Conservation (phyloP, 768 basidiomycete species). For the Agrocybe pediades region DNA sequence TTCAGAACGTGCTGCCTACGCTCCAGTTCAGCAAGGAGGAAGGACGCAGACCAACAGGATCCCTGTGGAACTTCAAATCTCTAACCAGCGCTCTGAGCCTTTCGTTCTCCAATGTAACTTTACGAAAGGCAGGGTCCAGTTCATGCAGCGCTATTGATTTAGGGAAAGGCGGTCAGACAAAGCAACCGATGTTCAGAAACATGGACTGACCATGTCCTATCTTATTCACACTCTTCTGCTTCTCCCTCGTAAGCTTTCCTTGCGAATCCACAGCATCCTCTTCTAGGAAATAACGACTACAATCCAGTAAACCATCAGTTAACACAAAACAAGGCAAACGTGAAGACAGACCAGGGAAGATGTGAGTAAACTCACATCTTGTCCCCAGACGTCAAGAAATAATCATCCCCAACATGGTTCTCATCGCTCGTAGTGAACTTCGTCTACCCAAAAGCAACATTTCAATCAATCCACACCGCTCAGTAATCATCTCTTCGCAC, state of each 20-base stretch:
- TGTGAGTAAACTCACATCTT: conserved; percentile 59
- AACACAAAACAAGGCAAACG: no score
- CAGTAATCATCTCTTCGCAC: background rate
- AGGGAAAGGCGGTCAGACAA: background rate
- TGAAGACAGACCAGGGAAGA: no score
- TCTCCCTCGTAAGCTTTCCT: conserved; percentile 71
- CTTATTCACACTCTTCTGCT: conserved; percentile 89
- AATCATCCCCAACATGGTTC: conserved; percentile 86
- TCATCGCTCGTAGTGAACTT: conserved; percentile 84
- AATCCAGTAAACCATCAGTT: no score
- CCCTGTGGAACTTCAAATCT: conserved; percentile 80
- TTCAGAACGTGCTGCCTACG: conserved; percentile 1
- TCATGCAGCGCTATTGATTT: conserved; percentile 69
- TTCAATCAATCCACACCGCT: background rate
- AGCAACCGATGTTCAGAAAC: background rate
- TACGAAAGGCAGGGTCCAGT: conserved; percentile 79
- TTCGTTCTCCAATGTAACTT: conserved; percentile 80
- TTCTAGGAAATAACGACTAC: conserved; percentile 86
- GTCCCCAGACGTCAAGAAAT: conserved; percentile 90
- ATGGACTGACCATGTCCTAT: conserved; percentile 75
- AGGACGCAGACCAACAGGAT: conserved; percentile 70
- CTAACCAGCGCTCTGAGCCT: conserved; percentile 67
- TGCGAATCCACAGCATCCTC: conserved; percentile 75
- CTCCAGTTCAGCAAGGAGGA: background rate
- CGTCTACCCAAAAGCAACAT: conserved; percentile 53